Evolutionary conservation across 331 rosid genomes (phyloP).

Genomic region (Telfairia occidentalis): DNA sequence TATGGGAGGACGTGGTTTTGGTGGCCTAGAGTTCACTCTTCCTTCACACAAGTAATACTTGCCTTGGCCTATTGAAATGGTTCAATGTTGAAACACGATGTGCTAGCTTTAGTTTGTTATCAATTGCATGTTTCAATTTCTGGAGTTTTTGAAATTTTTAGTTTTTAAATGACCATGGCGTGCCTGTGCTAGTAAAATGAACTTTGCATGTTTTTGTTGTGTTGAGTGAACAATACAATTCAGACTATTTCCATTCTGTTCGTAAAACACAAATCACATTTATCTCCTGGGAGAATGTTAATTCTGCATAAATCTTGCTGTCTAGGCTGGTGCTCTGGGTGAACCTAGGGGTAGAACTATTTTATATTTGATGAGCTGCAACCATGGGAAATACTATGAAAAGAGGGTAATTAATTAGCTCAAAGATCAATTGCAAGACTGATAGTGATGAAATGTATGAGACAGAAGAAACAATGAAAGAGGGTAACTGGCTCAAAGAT

Average conservation of each 20-base stretch:
- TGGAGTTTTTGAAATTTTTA: not conserved
- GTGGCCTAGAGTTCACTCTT: constrained; percentile 91
- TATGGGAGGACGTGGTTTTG: constrained; percentile 75
- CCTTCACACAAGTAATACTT: constrained; percentile 93
- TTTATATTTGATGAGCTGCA: no score
- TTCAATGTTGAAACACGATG: not conserved
- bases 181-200: not conserved
- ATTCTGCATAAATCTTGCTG: no score
- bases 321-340: no score
- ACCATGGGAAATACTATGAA: no score
- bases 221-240: not conserved
- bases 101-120: constrained; percentile 6
- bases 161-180: not conserved
- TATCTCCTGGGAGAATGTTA: not conserved
- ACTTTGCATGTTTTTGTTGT: not conserved
- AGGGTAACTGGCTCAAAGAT: no score
- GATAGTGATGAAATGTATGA: no score
- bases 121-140: not conserved
- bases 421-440: no score
- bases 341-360: no score
- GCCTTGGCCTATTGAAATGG: not conserved
- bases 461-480: no score
- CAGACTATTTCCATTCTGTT: not conserved
- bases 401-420: no score
- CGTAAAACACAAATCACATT: not conserved